These are phyloP conservation scores for Colletotrichum camelliae DNA, from an alignment of 2,329 filamentous ascomycete species.

Conservation along the genomic window DNA sequence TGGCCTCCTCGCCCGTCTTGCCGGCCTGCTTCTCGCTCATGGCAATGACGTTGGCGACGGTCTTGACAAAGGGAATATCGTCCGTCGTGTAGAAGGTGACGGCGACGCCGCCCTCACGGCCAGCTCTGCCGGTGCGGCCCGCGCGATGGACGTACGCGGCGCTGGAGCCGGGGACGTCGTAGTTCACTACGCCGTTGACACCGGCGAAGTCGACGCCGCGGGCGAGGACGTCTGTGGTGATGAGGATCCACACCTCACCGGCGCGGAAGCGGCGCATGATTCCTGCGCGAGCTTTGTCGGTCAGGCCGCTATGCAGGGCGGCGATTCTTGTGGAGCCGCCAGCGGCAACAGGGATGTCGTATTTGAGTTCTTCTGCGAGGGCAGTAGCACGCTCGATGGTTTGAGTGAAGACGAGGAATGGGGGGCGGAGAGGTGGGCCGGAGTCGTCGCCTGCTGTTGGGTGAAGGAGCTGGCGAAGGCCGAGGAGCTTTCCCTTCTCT, in stretches of 20 bases:
- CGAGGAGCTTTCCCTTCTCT: constrained; percentile 91
- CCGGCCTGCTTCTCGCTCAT: constrained; percentile 77
- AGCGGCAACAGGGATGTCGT: constrained; percentile 90
- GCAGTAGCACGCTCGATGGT: constrained; percentile 91
- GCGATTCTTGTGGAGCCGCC: constrained; percentile 86
- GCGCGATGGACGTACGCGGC: constrained; percentile 94
- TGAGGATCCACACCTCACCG: constrained; percentile 94
- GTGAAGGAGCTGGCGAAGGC: constrained; percentile 86
- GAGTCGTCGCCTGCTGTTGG: constrained; percentile 65
- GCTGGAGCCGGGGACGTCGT: constrained; percentile 91
- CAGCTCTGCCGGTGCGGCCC: constrained; percentile 87
- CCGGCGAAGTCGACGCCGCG: constrained; percentile 95
- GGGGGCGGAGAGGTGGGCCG: constrained; percentile 73
- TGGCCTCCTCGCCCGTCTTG: constrained; percentile 56
- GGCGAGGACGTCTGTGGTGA: constrained; percentile 92
- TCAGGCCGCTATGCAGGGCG: constrained; percentile 86
- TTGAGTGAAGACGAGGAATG: constrained; percentile 95
- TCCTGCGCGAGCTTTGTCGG: constrained; percentile 73
- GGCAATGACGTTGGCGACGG: constrained; percentile 90
- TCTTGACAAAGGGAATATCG: constrained; percentile 87
- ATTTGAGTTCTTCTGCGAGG: constrained; percentile 87
- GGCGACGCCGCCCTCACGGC: constrained; percentile 84
- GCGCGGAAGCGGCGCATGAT: constrained; percentile 91
- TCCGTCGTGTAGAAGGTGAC: constrained; percentile 97
- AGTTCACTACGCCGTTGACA: constrained; percentile 96